phyloP scores from a whole-genome alignment of 805 yeast species.

The Wickerhamiella sergipiensis region DNA sequence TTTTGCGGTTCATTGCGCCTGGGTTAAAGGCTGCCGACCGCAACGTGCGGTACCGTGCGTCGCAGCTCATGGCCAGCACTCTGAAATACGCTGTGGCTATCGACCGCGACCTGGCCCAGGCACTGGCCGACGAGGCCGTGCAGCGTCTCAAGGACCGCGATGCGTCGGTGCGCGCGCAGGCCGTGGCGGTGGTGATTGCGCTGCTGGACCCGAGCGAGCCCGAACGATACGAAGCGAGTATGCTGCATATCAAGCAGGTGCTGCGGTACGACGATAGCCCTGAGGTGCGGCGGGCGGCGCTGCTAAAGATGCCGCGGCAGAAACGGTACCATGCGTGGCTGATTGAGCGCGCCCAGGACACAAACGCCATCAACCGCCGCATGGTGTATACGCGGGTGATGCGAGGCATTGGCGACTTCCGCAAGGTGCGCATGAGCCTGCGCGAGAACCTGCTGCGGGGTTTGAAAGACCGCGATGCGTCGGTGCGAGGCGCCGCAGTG shows the following conservation, averaged over 20 bases:
- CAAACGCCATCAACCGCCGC: constrained; percentile 56
- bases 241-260: constrained; percentile 31
- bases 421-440: constrained; percentile 36
- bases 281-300: constrained; percentile 78
- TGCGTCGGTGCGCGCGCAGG: constrained; percentile 65
- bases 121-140: constrained; percentile 44
- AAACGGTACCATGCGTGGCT: constrained; percentile 40
- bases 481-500: constrained; percentile 58
- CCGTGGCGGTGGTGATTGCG: constrained; percentile 63
- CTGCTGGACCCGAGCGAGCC: constrained; percentile 49
- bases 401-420: constrained; percentile 52
- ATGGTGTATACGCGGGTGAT: constrained; percentile 55
- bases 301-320: constrained; percentile 52
- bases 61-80: constrained; percentile 58
- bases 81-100: constrained; percentile 64
- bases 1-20: constrained; percentile 31
- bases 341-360: constrained; percentile 74
- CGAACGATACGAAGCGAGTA: constrained; percentile 22
- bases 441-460: constrained; percentile 79
- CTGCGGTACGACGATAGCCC: constrained; percentile 70
- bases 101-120: constrained; percentile 55
- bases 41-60: constrained; percentile 65
- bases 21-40: constrained; percentile 70
- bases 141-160: constrained; percentile 57
- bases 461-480: constrained; percentile 66